Conservation (phyloP, 345 rosid species). For the Eucalyptus erythrocorys region DNA sequence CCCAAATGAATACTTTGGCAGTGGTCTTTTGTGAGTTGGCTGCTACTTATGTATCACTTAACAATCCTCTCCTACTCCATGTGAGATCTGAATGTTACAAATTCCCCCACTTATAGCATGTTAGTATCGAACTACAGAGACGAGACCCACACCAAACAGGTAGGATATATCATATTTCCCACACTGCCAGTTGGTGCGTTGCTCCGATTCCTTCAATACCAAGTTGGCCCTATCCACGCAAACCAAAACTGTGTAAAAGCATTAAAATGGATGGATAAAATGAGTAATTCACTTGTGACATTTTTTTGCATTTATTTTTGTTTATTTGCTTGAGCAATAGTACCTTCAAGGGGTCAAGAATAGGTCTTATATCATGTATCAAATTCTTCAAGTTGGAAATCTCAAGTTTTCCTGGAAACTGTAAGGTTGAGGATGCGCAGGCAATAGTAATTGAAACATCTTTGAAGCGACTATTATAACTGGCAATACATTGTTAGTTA, state of each 20-base stretch:
- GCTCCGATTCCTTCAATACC: not conserved
- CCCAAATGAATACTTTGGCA: not conserved
- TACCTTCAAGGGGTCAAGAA: not conserved
- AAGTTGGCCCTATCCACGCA: not conserved
- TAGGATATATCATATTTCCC: not conserved
- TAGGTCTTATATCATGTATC: not conserved
- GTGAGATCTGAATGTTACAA: not conserved
- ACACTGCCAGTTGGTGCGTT: not conserved
- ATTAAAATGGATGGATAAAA: not conserved
- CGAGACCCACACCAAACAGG: not conserved
- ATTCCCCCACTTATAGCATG: not conserved
- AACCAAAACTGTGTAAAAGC: not conserved
- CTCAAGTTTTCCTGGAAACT: not conserved
- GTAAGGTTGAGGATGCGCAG: not conserved
- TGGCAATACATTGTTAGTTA: not conserved
- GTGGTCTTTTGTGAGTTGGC: not conserved
- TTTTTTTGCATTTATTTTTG: not conserved
- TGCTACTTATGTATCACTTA: not conserved
- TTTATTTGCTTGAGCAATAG: not conserved
- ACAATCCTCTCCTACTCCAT: not conserved
- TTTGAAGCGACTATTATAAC: not conserved
- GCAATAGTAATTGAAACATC: not conserved
- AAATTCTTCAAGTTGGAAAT: not conserved
- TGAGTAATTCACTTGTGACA: not conserved
- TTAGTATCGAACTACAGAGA: not conserved